A percentile compares a stretch with the other conserved stretches of the same genome.
Conservation (phyloP, 2,329 filamentous ascomycete species). For the Ilyonectria sp. region DNA sequence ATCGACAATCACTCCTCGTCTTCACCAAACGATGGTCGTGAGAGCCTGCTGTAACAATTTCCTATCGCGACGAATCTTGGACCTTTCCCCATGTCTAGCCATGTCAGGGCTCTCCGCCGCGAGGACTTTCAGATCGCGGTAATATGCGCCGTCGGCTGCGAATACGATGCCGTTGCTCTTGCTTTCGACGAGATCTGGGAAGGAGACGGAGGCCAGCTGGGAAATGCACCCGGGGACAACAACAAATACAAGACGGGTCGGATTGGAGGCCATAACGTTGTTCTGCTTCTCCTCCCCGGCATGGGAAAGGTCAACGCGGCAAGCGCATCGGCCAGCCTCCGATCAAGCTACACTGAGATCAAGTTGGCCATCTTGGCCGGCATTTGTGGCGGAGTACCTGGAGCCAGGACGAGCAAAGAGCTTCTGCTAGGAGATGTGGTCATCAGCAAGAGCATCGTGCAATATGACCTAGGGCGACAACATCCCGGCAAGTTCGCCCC, state of each 20-base stretch:
- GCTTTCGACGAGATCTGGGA: constrained; percentile 9
- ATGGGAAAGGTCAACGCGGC: constrained; percentile 51
- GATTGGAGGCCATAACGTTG: constrained; percentile 46
- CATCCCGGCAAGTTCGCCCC: constrained; percentile 39
- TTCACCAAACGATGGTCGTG: too few relatives aligned
- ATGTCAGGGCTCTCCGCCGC: not conserved
- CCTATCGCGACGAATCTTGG: too few relatives aligned
- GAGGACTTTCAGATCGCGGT: constrained; percentile 12
- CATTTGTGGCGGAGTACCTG: constrained; percentile 58
- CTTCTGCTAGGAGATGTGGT: constrained; percentile 53
- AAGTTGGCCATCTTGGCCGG: constrained; percentile 56
- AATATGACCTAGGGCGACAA: constrained; percentile 47
- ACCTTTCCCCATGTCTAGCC: too few relatives aligned
- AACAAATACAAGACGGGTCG: constrained; percentile 51
- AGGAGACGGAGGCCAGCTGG: constrained; percentile 21
- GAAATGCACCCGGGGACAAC: constrained; percentile 42
- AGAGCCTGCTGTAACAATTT: too few relatives aligned
- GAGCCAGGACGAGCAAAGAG: constrained; percentile 22
- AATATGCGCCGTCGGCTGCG: constrained; percentile 1
- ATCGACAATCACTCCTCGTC: too few relatives aligned
- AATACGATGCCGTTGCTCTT: not conserved
- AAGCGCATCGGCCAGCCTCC: constrained; percentile 45
- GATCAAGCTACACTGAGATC: constrained; percentile 52
- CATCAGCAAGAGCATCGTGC: constrained; percentile 47
- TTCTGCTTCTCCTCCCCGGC: constrained; percentile 46